Conservation (phyloP, 306 rosid species). For the Hylodesmum podocarpum region DNA sequence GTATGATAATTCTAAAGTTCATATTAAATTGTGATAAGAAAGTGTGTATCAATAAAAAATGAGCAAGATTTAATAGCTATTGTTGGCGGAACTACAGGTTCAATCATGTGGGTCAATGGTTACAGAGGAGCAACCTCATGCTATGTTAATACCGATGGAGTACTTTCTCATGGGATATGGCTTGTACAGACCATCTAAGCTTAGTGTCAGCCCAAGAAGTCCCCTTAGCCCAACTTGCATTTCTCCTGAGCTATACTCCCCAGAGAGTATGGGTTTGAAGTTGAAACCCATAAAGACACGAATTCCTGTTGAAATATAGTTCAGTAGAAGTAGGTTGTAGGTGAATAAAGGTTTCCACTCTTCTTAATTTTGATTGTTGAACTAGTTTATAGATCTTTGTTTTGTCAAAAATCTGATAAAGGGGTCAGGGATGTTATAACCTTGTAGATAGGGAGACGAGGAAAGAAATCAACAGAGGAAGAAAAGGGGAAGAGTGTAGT, state of each 20-base stretch:
- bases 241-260: constrained; percentile 86
- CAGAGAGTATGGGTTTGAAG: constrained; percentile 96
- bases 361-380: constrained; percentile 32
- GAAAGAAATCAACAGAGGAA: constrained; percentile 26
- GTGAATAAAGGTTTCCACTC: constrained; percentile 7
- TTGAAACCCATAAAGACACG: constrained; percentile 87
- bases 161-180: constrained; percentile 91
- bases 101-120: constrained; percentile 95
- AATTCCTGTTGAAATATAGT: constrained; percentile 47
- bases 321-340: constrained; percentile 3
- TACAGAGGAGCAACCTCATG: constrained; percentile 95
- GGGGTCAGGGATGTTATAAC: constrained; percentile 23
- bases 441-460: constrained; percentile 53
- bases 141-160: constrained; percentile 89
- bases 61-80: constrained; percentile 8
- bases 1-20: constrained; percentile 1
- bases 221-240: constrained; percentile 88
- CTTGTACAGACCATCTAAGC: constrained; percentile 62
- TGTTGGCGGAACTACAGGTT: constrained; percentile 53
- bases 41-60: neutral
- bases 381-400: constrained; percentile 28
- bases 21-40: neutral
- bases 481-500: constrained; percentile 30
- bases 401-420: constrained; percentile 27
- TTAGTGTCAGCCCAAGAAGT: constrained; percentile 80